Percentiles rank a stretch among this genome's conserved stretches.
phyloP scores from a whole-genome alignment of 768 basidiomycete genomes.

The Dioszegia hungarica region DNA sequence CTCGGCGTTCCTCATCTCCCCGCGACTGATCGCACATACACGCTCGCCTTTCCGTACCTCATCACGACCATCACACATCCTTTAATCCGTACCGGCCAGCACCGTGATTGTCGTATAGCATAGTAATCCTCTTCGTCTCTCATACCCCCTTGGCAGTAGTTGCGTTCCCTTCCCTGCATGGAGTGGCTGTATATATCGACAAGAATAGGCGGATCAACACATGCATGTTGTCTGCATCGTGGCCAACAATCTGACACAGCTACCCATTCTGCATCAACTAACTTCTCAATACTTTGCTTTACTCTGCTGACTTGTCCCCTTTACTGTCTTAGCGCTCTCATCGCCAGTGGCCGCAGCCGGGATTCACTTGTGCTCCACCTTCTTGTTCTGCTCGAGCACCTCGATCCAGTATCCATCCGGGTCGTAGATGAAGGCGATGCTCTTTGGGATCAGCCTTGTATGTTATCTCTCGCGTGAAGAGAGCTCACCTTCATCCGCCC shows the following conservation, averaged over 20 bases:
- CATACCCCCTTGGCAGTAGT: background rate
- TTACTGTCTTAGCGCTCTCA: background rate
- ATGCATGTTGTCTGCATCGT: background rate
- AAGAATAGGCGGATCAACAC: background rate
- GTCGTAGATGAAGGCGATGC: conserved; percentile 46
- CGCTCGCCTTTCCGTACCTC: background rate
- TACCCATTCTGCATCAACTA: background rate
- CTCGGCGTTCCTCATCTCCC: background rate
- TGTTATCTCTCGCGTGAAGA: background rate
- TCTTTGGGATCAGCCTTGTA: conserved; percentile 3
- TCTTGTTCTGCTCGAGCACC: conserved; percentile 35
- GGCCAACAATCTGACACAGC: background rate
- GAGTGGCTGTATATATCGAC: conserved; percentile 1
- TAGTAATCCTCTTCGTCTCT: background rate
- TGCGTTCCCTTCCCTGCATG: background rate
- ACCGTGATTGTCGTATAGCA: too few relatives aligned
- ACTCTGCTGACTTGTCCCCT: background rate
- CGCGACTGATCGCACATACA: too few relatives aligned
- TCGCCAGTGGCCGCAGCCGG: background rate
- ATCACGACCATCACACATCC: background rate
- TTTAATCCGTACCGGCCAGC: too few relatives aligned
- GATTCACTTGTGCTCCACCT: conserved; percentile 11
- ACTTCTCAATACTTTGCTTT: conserved; percentile 2
- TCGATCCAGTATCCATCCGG: conserved; percentile 49
- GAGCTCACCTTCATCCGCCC: conserved; percentile 63